Base-by-base conservation (phyloP, 805 yeast genomes). In the Lachancea quebecensis region DNA sequence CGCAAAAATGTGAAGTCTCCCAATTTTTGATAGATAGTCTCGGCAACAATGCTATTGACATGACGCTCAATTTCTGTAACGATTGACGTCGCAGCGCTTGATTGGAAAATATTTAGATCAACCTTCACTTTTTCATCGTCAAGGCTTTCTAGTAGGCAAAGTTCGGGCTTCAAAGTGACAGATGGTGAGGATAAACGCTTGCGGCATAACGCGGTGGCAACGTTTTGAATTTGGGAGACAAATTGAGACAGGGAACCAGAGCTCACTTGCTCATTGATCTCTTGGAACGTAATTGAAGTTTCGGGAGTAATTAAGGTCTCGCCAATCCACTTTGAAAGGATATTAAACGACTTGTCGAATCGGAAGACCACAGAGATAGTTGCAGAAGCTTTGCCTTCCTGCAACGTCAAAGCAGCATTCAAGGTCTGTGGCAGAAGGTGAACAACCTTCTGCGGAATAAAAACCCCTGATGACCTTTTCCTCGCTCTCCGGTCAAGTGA, bases 401-500 rank as follows among this genome's bases (percentile, higher is more conserved):
- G 72, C 59, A 90, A 80, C 2, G 88, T 80, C 33, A 79, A 66
- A 18, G 74, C 55, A 6, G 79, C 75, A 55, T 78, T 79, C 18
- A 91, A 71, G 38, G 75, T 74, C 37, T 69, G 68, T 8, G 96
- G 96, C 53, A 82, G 75, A 54, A 89, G 71, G 48, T 82, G 77
- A 10, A 70, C 74, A 37, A 80, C 76, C 27, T 75, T 71, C 60
- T 90, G 96, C 11, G 95, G 93, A 63, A 90, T 74, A 58, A 82
- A 85, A 3, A 91, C 97, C 7, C 96, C 81, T 3, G 91, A 79
- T 1, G 95, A 88, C 61, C 98, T 77, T 68, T 87, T 89, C 65
- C 87, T 85, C 1, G 95, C 85, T 61, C 91, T 89, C 50, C 90
- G 81, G 59, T 93, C 99, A 49, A 91, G 69, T 9, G 79, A 67